These are phyloP conservation scores for Eimeria sp. DNA, from an alignment of 169 alveolate genomes.

Conservation along the genomic window DNA sequence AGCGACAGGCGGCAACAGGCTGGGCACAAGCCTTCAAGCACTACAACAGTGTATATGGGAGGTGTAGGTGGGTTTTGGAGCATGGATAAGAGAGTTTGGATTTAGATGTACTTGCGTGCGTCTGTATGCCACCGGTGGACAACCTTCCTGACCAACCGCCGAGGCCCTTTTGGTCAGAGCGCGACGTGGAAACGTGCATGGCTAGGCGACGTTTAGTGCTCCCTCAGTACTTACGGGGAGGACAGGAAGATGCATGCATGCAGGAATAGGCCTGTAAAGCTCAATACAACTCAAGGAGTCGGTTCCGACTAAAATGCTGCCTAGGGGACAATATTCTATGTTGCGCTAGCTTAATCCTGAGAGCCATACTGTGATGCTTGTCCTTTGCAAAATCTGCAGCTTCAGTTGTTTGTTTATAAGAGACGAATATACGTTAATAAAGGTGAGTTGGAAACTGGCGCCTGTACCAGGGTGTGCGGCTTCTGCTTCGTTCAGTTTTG, in stretches of 20 bases:
- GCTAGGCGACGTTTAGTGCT: not conserved
- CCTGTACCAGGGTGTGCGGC: not conserved
- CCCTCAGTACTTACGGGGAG: no score
- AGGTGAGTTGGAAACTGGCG: not conserved
- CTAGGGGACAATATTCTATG: not conserved
- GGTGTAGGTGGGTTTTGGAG: not conserved
- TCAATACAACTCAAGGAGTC: not conserved
- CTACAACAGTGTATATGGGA: not conserved
- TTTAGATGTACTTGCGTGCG: not conserved
- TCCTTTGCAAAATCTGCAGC: not conserved
- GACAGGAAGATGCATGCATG: not conserved
- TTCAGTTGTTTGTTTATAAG: not conserved
- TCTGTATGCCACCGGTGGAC: not conserved
- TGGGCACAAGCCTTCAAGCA: not conserved
- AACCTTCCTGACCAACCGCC: not conserved
- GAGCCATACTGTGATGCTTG: not conserved
- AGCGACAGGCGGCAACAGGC: not conserved
- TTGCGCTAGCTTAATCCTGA: not conserved
- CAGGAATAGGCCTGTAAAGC: not conserved
- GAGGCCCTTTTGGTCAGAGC: not conserved
- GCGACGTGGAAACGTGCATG: not conserved
- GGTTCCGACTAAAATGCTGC: no score
- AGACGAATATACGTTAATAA: not conserved
- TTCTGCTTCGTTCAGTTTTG: not conserved
- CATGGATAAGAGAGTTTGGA: not conserved